A percentile compares a stretch with the other conserved stretches of the same genome.
phyloP scores from a whole-genome alignment of 345 rosid genomes.

The Arabidopsis suecica region DNA sequence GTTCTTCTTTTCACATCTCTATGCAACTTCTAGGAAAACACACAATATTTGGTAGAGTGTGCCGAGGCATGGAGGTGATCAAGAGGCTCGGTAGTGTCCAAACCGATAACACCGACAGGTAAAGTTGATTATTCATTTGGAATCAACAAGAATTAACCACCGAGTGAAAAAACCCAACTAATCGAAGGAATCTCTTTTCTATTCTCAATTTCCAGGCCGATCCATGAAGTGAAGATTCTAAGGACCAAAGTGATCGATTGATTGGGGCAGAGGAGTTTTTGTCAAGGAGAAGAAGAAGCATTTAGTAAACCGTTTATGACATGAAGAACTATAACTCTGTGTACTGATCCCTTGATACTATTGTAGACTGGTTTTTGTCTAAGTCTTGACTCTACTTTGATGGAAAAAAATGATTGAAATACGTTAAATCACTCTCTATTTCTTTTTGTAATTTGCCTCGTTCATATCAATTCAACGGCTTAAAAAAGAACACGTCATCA shows the following conservation, averaged over 20 bases:
- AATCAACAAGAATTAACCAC: not conserved
- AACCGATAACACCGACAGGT: conserved; percentile 96
- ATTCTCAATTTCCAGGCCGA: conserved; percentile 59
- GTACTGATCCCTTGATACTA: conserved; percentile 13
- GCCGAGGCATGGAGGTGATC: conserved; percentile 90
- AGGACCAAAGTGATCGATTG: conserved; percentile 85
- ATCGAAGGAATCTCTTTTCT: not conserved
- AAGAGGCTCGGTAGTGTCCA: conserved; percentile 97
- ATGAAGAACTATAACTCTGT: conserved; percentile 7
- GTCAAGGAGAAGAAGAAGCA: not conserved
- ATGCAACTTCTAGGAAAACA: conserved; percentile 67
- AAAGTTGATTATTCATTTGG: not conserved
- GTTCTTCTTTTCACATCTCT: not conserved
- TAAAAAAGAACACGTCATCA: conserved; percentile 26
- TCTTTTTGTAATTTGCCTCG: not conserved
- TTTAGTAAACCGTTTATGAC: conserved; percentile 8
- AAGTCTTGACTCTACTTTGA: conserved; percentile 16
- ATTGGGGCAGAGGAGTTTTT: conserved; percentile 41
- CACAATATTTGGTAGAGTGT: conserved; percentile 95
- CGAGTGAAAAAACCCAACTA: not conserved
- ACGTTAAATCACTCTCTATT: not conserved
- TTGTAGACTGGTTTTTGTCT: conserved; percentile 1
- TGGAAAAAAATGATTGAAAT: not conserved
- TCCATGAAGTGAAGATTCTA: conserved; percentile 96
- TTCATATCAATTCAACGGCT: conserved; percentile 25